phyloP scores from a whole-genome alignment of 768 basidiomycete genomes.

The Wakefieldia striispora region DNA sequence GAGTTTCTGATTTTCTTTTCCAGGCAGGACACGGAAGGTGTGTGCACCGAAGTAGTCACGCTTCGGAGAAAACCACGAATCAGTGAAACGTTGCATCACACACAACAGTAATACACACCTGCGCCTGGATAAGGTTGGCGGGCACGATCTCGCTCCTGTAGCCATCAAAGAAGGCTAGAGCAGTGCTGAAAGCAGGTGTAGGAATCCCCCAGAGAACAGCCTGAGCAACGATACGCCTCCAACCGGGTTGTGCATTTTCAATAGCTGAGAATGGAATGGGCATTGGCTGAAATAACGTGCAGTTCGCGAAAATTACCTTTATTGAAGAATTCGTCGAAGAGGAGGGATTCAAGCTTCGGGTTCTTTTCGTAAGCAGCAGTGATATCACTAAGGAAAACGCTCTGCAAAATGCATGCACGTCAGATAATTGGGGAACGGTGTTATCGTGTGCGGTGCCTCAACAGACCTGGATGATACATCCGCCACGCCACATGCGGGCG shows the following conservation, averaged over 20 bases:
- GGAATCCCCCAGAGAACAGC: conserved; percentile 97
- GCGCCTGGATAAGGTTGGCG: conserved; percentile 92
- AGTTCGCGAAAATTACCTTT: conserved; percentile 50
- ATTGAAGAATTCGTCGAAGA: conserved; percentile 98
- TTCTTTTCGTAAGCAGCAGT: conserved; percentile 88
- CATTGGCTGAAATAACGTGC: background rate
- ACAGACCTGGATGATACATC: conserved; percentile 94
- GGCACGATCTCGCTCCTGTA: conserved; percentile 95
- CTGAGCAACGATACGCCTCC: conserved; percentile 96
- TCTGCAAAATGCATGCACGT: conserved; percentile 38
- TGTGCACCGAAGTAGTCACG: conserved; percentile 99
- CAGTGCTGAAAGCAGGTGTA: conserved; percentile 96
- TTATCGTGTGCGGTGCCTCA: conserved; percentile 7
- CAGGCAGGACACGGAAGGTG: conserved; percentile 92
- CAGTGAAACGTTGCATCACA: background rate
- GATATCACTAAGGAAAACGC: conserved; percentile 94
- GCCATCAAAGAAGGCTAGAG: conserved; percentile 97
- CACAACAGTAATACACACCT: conserved; percentile 44
- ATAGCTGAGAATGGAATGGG: conserved; percentile 50
- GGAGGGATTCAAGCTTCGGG: conserved; percentile 79
- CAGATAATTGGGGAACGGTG: conserved; percentile 9
- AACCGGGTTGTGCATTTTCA: conserved; percentile 94
- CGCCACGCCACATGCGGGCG: conserved; percentile 99
- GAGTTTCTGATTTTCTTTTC: conserved; percentile 85
- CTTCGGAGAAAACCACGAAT: conserved; percentile 34